Base-by-base conservation (phyloP, 2,329 filamentous ascomycete species). In the Fusarium pininemorale region DNA sequence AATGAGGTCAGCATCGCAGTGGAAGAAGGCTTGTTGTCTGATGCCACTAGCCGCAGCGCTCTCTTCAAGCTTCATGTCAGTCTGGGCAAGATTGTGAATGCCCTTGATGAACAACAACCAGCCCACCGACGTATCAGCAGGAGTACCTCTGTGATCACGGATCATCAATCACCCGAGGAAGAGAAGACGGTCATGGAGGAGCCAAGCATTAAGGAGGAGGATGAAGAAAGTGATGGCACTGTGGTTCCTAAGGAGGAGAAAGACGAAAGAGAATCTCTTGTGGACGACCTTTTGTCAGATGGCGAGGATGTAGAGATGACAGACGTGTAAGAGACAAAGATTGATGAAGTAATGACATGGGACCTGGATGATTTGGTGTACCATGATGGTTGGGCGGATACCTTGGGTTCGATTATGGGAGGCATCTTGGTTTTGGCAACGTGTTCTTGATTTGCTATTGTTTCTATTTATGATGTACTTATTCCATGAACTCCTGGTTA, bases 21-120 rank as follows among this genome's bases (percentile, higher is more conserved):
- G 7, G 90, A 94, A 44, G 87, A 87, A 50, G 88, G 88, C 55
- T 82, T 91, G 50, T 83, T 90, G 63, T 86, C 86, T 26, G 92
- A 90, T 81, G 89, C 88, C 20, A 89, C 87, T 28, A 89, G 87
- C 73, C 86, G 89, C 56, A 93, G 93, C 71, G 87, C 90, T 1
- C 83, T 93, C 20, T 91, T 90, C 83, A 93, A 93, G 81, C 88
- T 93, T 59, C 91, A 93, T 76, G 88, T 92, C 73, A 87, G 85
- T 67, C 82, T 93, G 2, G 90, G 90, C 75, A 92, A 92, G 83
- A 91, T 92, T 61, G 90, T 92, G 72, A 91, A 92, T 77, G 81
- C 81, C 38, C 85, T 92, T 7, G 87, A 87, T 63, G 87, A 87
- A 77, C 79, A 79, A 71, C 80, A 82, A 61, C 80, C 79, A 5